A percentile compares a stretch with the other conserved stretches of the same genome.
phyloP scores from a whole-genome alignment of 495 filamentous ascomycete genomes.

The Xylaria cubensis region DNA sequence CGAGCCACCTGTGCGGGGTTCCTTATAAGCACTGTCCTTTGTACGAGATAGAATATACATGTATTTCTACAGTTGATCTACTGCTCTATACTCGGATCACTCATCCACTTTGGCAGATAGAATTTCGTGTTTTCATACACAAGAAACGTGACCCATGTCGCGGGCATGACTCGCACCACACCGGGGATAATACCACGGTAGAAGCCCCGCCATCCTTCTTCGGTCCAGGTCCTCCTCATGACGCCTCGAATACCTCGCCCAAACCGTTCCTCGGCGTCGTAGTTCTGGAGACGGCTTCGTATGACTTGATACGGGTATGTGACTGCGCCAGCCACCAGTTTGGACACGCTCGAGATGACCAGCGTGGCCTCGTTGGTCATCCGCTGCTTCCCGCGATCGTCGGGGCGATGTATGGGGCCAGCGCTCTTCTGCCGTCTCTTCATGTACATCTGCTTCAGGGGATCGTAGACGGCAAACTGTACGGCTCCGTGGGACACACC shows the following conservation, averaged over 20 bases:
- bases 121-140: slow-evolving; percentile 93
- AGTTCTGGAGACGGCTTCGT: slow-evolving; percentile 84
- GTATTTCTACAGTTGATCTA: slow-evolving; percentile 6
- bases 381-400: slow-evolving; percentile 33
- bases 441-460: slow-evolving; percentile 68
- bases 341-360: slow-evolving; percentile 77
- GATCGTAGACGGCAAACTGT: slow-evolving; percentile 95
- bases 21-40: no score
- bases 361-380: slow-evolving; percentile 81
- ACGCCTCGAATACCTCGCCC: slow-evolving; percentile 73
- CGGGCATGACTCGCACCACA: slow-evolving; percentile 84
- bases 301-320: slow-evolving; percentile 97
- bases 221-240: slow-evolving; percentile 70
- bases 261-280: slow-evolving; percentile 76
- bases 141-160: slow-evolving; percentile 96
- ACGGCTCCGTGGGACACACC: slow-evolving; percentile 95
- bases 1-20: no score
- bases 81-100: slow-evolving; percentile 1
- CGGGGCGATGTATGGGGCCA: not conserved
- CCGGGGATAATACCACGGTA: slow-evolving; percentile 93
- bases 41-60: not conserved
- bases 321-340: slow-evolving; percentile 81
- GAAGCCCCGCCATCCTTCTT: slow-evolving; percentile 83
- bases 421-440: slow-evolving; percentile 38
- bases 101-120: slow-evolving; percentile 60